Base-by-base conservation (phyloP, 441 rosid genomes). In the Aquilaria agallochum region DNA sequence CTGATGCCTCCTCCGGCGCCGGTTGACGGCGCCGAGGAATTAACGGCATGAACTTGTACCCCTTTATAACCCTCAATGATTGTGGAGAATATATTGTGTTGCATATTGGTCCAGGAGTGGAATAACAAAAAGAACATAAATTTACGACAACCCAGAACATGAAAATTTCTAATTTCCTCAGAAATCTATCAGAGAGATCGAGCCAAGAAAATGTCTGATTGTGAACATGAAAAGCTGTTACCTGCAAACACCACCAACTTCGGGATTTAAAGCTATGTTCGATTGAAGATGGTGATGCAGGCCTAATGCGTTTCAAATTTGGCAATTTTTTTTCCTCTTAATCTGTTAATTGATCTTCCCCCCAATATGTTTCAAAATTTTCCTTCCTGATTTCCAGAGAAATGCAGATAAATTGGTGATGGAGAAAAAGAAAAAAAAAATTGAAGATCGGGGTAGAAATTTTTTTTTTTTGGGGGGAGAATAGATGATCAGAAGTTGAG, bases 61-160 rank as follows among this genome's bases (percentile, higher is more conserved):
- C 89, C 86, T 72, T 89, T 91, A 73, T 92, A 95, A 46, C 94
- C 90, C 58, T 95, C 99, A 2, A 81, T 69, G 88, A 91, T 87
- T 73, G 94, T 74, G 9, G 87, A 56, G 71, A 91, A 85, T 58
- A 85, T 70, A 69, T 84, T 89, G 53, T 86, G 82, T 75, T 87
- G 96, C 96, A 91, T 92, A 85, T 77, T 50, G 46, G 42, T 36
- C 9, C 46, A 48, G 12, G 55, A 20, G 36, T 12, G 5, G 33
- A 65, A 48, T n/a, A 5, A 15, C 2, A 31, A 57, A 2, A 63
- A 14, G 50, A n/a, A 12, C 31, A 33, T 7, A 32, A 30, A 50
- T 58, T 44, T 13, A 63, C 14, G 13, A 32, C 9, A 53, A 4
- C 42, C 62, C 50, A 51, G 58, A 54, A 9, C 57, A 61, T 32